Percentiles rank a stretch among this genome's conserved stretches.
phyloP scores from a whole-genome alignment of 176 grass and related monocot species.

The Tuctoria greenei region DNA sequence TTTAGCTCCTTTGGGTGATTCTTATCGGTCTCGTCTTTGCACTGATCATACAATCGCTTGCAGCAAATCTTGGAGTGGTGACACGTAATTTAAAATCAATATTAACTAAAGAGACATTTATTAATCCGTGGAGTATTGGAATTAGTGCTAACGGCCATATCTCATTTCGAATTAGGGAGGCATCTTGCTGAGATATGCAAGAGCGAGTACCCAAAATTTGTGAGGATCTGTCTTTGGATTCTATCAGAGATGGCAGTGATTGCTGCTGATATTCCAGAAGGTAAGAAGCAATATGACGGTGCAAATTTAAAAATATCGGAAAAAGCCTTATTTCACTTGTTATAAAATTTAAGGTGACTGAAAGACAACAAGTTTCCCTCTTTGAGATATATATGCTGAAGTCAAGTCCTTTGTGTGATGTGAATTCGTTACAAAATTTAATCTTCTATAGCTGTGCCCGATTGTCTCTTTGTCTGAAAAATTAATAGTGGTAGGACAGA shows the following conservation, averaged over 20 bases:
- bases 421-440: not conserved
- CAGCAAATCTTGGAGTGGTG: constrained; percentile 86
- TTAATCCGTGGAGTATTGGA: not conserved
- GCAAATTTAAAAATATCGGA: not conserved
- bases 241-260: constrained; percentile 77
- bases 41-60: constrained; percentile 78
- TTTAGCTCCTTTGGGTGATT: constrained; percentile 90
- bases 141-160: not conserved
- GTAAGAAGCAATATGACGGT: constrained; percentile 29
- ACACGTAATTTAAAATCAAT: constrained; percentile 53
- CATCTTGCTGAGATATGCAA: constrained; percentile 86
- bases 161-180: constrained; percentile 38
- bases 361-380: not conserved
- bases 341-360: not conserved
- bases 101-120: not conserved
- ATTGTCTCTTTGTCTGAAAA: not conserved
- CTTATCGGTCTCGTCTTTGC: constrained; percentile 86
- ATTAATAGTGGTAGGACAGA: not conserved
- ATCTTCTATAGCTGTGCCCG: not conserved
- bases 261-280: constrained; percentile 89
- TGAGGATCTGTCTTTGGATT: constrained; percentile 65
- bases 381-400: not conserved
- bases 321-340: not conserved
- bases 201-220: constrained; percentile 64
- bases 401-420: not conserved